phyloP scores from a whole-genome alignment of 192 early-diverging fungal species.

The Chytriomyces sp. region DNA sequence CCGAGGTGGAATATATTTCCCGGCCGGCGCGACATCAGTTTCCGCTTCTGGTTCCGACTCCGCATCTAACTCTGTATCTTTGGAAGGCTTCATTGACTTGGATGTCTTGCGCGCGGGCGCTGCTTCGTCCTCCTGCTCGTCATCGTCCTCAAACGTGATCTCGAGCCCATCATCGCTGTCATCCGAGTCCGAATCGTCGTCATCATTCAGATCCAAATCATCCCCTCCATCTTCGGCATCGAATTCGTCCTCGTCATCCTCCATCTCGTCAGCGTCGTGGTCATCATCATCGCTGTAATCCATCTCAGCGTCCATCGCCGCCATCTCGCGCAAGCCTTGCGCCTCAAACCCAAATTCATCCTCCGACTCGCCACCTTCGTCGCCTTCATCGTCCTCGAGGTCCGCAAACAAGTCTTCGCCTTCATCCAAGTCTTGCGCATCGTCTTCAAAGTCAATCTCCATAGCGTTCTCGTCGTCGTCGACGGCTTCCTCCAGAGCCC shows the following conservation, averaged over 20 bases:
- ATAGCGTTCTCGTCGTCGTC: slow-evolving; percentile 11
- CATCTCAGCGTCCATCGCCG: neutral
- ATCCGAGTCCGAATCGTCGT: neutral
- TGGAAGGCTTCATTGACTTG: neutral
- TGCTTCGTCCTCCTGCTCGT: neutral
- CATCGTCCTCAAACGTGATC: neutral
- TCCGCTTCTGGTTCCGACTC: neutral
- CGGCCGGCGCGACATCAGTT: slow-evolving; percentile 14
- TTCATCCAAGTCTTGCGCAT: slow-evolving; percentile 13
- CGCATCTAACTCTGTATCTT: neutral
- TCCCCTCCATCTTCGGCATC: neutral
- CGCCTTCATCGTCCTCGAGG: neutral
- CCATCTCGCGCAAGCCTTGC: slow-evolving; percentile 8
- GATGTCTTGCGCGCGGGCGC: neutral
- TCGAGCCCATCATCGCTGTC: neutral
- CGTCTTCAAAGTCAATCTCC: slow-evolving; percentile 6
- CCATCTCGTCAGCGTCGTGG: slow-evolving; percentile 22
- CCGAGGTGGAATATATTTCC: slow-evolving; percentile 90
- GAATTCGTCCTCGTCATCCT: slow-evolving; percentile 17
- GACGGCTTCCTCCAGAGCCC: slow-evolving; percentile 4
- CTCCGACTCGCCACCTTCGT: slow-evolving; percentile 19
- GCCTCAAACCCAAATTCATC: slow-evolving; percentile 21
- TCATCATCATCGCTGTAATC: slow-evolving; percentile 5
- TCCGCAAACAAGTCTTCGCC: slow-evolving; percentile 4
- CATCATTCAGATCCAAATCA: neutral